Percentiles rank a stretch among this genome's conserved stretches.
phyloP scores from a whole-genome alignment of 257 asterid species.

The Solanum boliviense region DNA sequence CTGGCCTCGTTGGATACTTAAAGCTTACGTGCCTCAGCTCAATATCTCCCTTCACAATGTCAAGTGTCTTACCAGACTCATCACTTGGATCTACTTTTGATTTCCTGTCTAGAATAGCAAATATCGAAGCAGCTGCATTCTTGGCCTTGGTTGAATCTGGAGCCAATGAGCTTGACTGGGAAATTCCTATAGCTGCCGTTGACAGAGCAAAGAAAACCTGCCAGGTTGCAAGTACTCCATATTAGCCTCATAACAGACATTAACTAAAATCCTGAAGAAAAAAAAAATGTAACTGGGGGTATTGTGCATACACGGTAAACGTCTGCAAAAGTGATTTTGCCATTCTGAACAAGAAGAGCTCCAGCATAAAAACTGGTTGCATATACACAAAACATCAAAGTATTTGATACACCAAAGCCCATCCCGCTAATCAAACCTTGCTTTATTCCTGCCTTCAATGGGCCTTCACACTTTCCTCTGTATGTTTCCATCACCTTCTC shows the following conservation, averaged over 20 bases:
- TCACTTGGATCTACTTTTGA: conserved; percentile 74
- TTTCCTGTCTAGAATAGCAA: conserved; percentile 54
- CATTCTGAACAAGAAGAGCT: conserved; percentile 64
- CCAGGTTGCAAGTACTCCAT: background rate
- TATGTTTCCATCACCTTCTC: background rate
- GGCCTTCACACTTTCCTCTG: background rate
- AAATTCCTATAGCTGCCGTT: conserved; percentile 71
- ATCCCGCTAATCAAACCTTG: conserved; percentile 10
- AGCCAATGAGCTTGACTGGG: conserved; percentile 77
- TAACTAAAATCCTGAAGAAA: background rate
- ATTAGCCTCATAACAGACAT: background rate
- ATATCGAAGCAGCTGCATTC: conserved; percentile 64
- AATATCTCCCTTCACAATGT: conserved; percentile 68
- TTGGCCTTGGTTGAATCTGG: conserved; percentile 93
- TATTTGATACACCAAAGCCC: conserved; percentile 57
- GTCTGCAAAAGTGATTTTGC: conserved; percentile 49
- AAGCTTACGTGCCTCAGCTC: conserved; percentile 58
- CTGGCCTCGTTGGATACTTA: conserved; percentile 78
- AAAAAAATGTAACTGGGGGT: background rate
- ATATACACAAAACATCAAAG: conserved; percentile 51
- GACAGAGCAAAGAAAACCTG: conserved; percentile 87
- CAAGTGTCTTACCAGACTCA: conserved; percentile 60
- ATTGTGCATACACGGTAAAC: conserved; percentile 58
- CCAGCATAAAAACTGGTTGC: conserved; percentile 88
- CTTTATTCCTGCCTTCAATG: background rate